Base-by-base conservation (phyloP, 768 basidiomycete genomes). In the Rhodotorula paludigena region DNA sequence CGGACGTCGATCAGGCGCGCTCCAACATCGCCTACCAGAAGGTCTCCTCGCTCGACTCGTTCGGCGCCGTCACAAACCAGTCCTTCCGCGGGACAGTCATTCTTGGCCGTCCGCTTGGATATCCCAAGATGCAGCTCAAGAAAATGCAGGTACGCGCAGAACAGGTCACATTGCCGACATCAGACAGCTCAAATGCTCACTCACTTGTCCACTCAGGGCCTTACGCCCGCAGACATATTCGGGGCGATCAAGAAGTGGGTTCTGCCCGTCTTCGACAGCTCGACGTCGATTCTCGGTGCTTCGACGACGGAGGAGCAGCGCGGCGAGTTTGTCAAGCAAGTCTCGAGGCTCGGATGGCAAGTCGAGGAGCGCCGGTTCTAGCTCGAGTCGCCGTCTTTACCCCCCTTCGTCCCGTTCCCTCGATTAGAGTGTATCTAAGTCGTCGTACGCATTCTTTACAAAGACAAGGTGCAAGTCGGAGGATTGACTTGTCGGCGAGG, bases 81-180 rank as follows among this genome's bases (percentile, higher is more conserved):
- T 93, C 91, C 0, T 97, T 94, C 79, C 80, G 82, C 39, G 92
- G 97, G 78, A 90, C 96, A 81, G 89, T 87, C 0, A 81, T 99
- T 28, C 89, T 89, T 74, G 87, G 87, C 35, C 84, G 96, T 25
- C 80, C 86, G 16, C 85, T 86, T 74, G 83, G 85, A 64, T 81
- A 87, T 75, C 85, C 87, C 74, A 80, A 88, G 38, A 83, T 86
- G 60, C 81, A 89, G 25, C 81, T 93, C 49, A 83, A 86, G 74
- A 85, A 85, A 75, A 87, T 86, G 74, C 86, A 77, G 68, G 80
- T 78, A 74, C 49, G 42, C n/a, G 20, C 28, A 4, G 23, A 2
- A 3, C 35, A 21, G 23, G 16, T 18, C 44, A 4, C 44, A 18
- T 12, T 21, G 36, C 25, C 14, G 20, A 11, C 33, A 36, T 32